phyloP scores from a whole-genome alignment of 1,284 basidiomycete genomes.

The Fistulinella cinereoalba region DNA sequence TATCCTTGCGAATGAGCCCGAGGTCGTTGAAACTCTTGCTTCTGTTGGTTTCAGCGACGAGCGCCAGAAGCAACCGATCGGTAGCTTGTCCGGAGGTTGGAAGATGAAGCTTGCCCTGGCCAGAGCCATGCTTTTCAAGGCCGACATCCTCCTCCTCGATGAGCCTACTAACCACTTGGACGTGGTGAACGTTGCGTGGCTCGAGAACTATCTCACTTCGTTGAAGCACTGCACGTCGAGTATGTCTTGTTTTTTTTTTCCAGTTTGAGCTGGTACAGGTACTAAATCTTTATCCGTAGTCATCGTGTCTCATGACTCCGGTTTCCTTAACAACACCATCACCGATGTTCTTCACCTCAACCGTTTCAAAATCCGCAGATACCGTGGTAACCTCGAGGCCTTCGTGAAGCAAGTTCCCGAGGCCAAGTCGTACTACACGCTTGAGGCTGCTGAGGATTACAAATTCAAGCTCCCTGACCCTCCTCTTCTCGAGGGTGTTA shows the following conservation, averaged over 20 bases:
- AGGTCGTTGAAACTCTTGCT: constrained; percentile 78
- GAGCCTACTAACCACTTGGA: constrained; percentile 99
- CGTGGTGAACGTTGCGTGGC: constrained; percentile 95
- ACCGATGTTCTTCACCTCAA: constrained; percentile 99
- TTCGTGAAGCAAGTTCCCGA: constrained; percentile 96
- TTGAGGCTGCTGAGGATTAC: constrained; percentile 94
- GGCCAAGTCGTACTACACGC: constrained; percentile 97
- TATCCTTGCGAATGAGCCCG: constrained; percentile 68
- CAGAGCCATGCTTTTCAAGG: constrained; percentile 98
- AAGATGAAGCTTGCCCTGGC: constrained; percentile 99
- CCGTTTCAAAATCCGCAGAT: constrained; percentile 98
- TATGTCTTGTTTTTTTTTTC: constrained; percentile 39
- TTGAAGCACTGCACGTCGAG: constrained; percentile 92
- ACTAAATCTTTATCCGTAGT: constrained; percentile 43
- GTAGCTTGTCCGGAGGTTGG: constrained; percentile 98
- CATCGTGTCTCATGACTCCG: constrained; percentile 98
- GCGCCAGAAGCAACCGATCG: constrained; percentile 84
- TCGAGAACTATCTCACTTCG: constrained; percentile 90
- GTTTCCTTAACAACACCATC: constrained; percentile 98
- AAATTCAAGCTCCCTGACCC: constrained; percentile 95
- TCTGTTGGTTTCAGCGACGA: constrained; percentile 91
- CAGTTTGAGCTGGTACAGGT: constrained; percentile 12
- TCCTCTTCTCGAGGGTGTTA: constrained; percentile 97
- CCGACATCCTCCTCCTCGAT: constrained; percentile 94
- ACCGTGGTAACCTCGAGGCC: constrained; percentile 95